Evolutionary conservation across 1,284 basidiomycete genomes (phyloP).

Genomic region (Neonothopanus nambi): DNA sequence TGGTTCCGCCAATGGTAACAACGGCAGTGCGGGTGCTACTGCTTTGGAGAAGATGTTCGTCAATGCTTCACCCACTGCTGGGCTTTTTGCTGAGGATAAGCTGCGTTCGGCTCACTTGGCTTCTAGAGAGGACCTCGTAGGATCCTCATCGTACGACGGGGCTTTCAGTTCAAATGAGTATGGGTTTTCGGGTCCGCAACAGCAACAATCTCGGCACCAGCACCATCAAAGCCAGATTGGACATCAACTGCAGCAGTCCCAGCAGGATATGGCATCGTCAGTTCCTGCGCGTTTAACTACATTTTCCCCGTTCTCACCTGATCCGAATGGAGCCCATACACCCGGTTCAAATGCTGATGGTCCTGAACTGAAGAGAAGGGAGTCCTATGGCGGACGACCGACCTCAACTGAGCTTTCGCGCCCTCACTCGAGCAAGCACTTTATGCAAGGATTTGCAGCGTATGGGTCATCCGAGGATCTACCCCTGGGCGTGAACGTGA

Average conservation of each 20-base stretch:
- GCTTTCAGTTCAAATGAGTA: conserved; percentile 11
- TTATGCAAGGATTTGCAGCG: neutral
- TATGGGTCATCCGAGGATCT: neutral
- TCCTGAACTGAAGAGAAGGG: conserved; percentile 1
- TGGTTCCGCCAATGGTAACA: neutral
- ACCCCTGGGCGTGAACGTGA: no score
- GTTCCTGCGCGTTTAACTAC: conserved; percentile 31
- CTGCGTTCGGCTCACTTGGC: conserved; percentile 26
- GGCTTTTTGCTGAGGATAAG: conserved; percentile 29
- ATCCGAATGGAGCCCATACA: conserved; percentile 41
- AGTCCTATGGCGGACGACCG: neutral
- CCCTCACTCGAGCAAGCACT: neutral
- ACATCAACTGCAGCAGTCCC: no score
- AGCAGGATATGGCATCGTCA: conserved; percentile 20
- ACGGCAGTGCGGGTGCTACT: no score
- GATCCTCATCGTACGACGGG: conserved; percentile 22
- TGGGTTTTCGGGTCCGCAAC: conserved; percentile 18
- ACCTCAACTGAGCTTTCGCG: neutral
- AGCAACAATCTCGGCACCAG: neutral
- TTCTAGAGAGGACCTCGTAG: conserved; percentile 21
- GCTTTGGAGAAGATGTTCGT: conserved; percentile 8
- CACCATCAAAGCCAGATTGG: conserved; percentile 19
- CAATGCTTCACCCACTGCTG: conserved; percentile 17
- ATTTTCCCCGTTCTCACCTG: conserved; percentile 65
- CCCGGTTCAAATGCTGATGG: conserved; percentile 6